A percentile compares a stretch with the other conserved stretches of the same genome.
Conservation (phyloP, 768 basidiomycete species). For the Lactifluus subvellereus region DNA sequence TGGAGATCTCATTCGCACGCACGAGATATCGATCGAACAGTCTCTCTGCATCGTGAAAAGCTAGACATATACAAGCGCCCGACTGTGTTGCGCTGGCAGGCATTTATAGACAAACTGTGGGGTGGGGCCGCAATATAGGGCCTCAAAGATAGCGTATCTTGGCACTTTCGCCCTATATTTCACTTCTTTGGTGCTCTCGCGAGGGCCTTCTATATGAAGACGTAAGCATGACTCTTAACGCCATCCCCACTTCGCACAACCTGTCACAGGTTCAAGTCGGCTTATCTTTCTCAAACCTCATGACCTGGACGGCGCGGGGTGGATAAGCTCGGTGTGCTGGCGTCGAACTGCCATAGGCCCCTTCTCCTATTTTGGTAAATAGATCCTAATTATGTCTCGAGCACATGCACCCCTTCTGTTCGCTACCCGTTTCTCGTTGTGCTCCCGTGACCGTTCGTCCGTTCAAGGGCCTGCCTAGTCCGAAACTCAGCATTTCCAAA, state of each 20-base stretch:
- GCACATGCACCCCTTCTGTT: not conserved
- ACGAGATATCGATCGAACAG: too few species aligned
- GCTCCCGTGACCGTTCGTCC: not conserved
- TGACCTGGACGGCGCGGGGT: not conserved
- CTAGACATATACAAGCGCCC: too few species aligned
- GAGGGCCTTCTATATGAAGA: conserved; percentile 1
- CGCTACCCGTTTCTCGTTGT: not conserved
- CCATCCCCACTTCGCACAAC: not conserved
- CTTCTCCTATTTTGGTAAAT: not conserved
- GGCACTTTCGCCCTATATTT: not conserved
- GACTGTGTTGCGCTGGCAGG: too few species aligned
- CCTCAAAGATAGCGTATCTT: conserved; percentile 5
- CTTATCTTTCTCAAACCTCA: conserved; percentile 15
- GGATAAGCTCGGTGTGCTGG: conserved; percentile 4
- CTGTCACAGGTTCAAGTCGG: conserved; percentile 4
- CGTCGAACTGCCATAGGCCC: not conserved
- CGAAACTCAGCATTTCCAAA: not conserved
- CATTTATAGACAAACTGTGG: too few species aligned
- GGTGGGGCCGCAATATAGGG: not conserved
- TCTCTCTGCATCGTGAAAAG: too few species aligned
- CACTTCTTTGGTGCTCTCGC: not conserved
- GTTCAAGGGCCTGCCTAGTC: not conserved
- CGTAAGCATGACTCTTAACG: conserved; percentile 11
- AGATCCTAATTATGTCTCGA: not conserved
- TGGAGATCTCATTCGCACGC: too few species aligned